Evolutionary conservation across 345 rosid species (phyloP), one percentile per base, ranked within the genome.

Genomic region (Melastoma malabathricum): DNA sequence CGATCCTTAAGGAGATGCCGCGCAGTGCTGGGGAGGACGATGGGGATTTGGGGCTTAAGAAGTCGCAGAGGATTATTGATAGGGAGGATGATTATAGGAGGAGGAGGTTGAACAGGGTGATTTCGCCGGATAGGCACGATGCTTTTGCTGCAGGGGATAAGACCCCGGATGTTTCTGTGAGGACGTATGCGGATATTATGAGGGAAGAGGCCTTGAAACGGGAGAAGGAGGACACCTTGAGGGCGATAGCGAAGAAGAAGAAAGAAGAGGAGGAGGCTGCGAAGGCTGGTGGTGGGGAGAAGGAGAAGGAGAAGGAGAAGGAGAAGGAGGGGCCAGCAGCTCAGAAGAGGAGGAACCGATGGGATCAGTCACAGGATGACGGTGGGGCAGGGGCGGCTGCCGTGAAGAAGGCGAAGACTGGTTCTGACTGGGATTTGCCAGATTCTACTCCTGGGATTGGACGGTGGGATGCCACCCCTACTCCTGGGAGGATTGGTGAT

Each of bases 41-140:
- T 13, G 81, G 60, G 12, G 69, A 59, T 10, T 38, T 59, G 4
- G 98, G 95, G 52, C 81, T 76, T 50, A 75, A 72, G 68, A 76
- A 79, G 48, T 82, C 86, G 15, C 67, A 77, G 48, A 76, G 55
- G 67, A 93, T 93, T 67, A 74, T 84, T 13, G 99, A 88, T 55
- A 78, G 99, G 3, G 99, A 93, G 67, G 97, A 83, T 71, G 97
- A 83, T 10, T 93, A 93, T 54, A 56, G 97, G 72, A 70, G 79
- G 63, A 65, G 94, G 83, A 79, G 99, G 66, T 56, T 93, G 63
- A 74, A 85, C 48, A 71, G 93, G 19, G 79, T 81, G 46, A 63
- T 93, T 23, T 93, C 99, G n/a, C 99, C 99, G 1, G 92, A 88
- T 25, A 70, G 97, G 65, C 88, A 83, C 13, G 99, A 93, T 61